These are phyloP conservation scores for Ceriops tagal DNA, from an alignment of 345 rosid genomes.

Conservation along the genomic window DNA sequence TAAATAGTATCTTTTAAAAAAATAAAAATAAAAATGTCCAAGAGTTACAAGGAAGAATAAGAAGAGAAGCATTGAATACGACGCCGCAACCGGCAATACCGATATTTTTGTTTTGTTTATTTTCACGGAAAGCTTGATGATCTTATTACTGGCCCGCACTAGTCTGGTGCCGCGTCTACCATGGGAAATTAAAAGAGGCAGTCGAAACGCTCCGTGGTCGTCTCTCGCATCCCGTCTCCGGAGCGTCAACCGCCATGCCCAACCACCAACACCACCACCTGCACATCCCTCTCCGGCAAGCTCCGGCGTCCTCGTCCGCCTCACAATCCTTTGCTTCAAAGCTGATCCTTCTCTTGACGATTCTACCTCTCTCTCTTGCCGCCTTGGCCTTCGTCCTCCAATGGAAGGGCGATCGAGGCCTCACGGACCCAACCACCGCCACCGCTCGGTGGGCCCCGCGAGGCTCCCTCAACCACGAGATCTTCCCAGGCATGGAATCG, in stretches of 20 bases:
- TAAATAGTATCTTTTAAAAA: too few relatives aligned
- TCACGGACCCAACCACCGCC: constrained; percentile 55
- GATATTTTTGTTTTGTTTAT: too few relatives aligned
- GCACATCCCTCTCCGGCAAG: constrained; percentile 36
- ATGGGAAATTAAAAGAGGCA: too few relatives aligned
- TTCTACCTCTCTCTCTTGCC: constrained; percentile 85
- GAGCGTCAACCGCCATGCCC: constrained; percentile 46
- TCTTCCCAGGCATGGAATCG: constrained; percentile 90
- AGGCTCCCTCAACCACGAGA: constrained; percentile 58
- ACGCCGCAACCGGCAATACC: too few relatives aligned
- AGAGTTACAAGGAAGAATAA: too few relatives aligned
- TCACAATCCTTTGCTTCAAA: constrained; percentile 46
- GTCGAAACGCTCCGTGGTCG: too few relatives aligned
- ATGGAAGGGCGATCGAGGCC: constrained; percentile 74
- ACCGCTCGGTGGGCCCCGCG: constrained; percentile 54
- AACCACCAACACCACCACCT: constrained; percentile 51
- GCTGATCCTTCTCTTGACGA: constrained; percentile 72
- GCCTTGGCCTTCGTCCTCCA: constrained; percentile 82
- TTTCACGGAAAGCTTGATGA: too few relatives aligned
- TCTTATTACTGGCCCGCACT: too few relatives aligned
- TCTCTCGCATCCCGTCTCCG: too few relatives aligned
- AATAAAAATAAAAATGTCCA: too few relatives aligned
- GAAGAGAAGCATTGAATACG: too few relatives aligned
- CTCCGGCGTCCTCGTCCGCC: constrained; percentile 42
- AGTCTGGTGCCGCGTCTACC: too few relatives aligned